A percentile compares a stretch with the other conserved stretches of the same genome.
Conservation (phyloP, 169 alveolate genomes). For the Haemoproteus tartakovskyi region DNA sequence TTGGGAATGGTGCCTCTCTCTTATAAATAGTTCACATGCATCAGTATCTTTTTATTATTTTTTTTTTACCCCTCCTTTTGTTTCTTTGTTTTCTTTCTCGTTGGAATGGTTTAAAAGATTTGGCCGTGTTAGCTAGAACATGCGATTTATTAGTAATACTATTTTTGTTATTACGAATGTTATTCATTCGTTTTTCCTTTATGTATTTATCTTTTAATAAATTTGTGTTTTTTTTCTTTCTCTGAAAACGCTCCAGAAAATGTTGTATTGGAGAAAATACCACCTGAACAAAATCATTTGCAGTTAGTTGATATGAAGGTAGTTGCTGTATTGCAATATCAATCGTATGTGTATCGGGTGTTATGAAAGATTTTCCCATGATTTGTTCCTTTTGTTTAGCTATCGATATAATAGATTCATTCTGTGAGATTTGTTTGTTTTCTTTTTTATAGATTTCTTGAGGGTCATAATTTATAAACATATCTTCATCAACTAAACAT, state of each 20-base stretch:
- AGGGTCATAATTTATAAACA: neutral
- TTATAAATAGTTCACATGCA: too few species aligned
- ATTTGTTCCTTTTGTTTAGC: neutral
- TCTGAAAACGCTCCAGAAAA: conserved; percentile 10
- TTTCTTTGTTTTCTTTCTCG: too few species aligned
- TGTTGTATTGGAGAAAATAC: conserved; percentile 27
- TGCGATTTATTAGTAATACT: too few species aligned
- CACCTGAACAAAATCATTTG: conserved; percentile 18
- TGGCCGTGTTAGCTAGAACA: too few species aligned
- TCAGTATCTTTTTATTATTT: too few species aligned
- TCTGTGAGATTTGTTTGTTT: neutral
- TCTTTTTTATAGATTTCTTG: neutral
- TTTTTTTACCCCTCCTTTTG: too few species aligned
- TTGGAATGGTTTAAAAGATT: too few species aligned
- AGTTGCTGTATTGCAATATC: neutral
- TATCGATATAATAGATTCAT: neutral
- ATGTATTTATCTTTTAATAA: neutral
- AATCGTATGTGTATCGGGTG: neutral
- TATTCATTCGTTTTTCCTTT: neutral
- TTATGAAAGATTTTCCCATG: neutral
- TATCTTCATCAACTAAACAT: neutral
- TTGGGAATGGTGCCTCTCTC: too few species aligned
- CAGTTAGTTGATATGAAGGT: conserved; percentile 20
- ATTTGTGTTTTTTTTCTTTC: neutral
- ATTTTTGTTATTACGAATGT: neutral